These are phyloP conservation scores for Penicillium silybi DNA, from an alignment of 495 filamentous ascomycete species.

Conservation along the genomic window DNA sequence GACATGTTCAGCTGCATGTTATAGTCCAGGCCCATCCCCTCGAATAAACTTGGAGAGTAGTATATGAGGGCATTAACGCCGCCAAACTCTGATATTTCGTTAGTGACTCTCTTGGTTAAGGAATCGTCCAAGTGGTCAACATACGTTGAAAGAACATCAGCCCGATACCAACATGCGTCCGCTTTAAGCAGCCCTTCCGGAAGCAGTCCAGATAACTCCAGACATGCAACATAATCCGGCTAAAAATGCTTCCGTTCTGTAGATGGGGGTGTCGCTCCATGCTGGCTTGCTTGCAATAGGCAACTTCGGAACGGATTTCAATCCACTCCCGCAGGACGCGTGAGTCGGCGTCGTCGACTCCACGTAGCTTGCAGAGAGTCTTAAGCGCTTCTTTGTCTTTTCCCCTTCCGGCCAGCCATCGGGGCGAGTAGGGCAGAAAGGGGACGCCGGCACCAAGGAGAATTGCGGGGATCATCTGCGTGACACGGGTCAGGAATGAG, in stretches of 20 bases:
- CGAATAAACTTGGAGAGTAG: slow-evolving; percentile 29
- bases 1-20: slow-evolving; percentile 24
- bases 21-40: slow-evolving; percentile 16
- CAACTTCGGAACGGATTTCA: slow-evolving; percentile 37
- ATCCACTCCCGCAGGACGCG: slow-evolving; percentile 36
- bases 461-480: slow-evolving; percentile 68
- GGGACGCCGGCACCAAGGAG: slow-evolving; percentile 63
- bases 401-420: slow-evolving; percentile 71
- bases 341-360: slow-evolving; percentile 50
- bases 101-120: background rate
- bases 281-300: slow-evolving; percentile 29
- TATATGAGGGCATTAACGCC: slow-evolving; percentile 31
- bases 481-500: slow-evolving; percentile 57
- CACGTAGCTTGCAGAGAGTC: slow-evolving; percentile 62
- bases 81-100: slow-evolving; percentile 16
- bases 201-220: slow-evolving; percentile 31
- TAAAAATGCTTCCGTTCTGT: slow-evolving; percentile 12
- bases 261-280: slow-evolving; percentile 27
- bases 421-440: slow-evolving; percentile 68
- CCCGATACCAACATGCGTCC: slow-evolving; percentile 41
- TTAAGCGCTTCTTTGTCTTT: slow-evolving; percentile 65
- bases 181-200: slow-evolving; percentile 36
- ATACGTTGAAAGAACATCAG: slow-evolving; percentile 45
- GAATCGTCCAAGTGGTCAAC: background rate
- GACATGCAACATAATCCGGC: slow-evolving; percentile 25